Conservation (phyloP, 2,329 filamentous ascomycete genomes). For the Colletotrichum filicis region DNA sequence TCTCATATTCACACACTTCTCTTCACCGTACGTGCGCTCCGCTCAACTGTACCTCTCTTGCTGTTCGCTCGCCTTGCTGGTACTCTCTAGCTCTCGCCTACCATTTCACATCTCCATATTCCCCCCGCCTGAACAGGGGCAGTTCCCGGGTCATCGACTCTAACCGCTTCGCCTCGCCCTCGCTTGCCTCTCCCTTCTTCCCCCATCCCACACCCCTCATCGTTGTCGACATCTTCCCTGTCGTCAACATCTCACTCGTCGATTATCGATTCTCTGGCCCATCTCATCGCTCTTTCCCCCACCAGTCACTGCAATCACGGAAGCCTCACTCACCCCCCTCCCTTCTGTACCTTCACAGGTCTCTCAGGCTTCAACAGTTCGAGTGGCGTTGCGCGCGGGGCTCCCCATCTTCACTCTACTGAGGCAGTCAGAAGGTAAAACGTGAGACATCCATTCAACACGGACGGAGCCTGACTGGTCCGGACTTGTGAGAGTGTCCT, state of each 20-base stretch:
- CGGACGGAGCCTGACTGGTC: conserved; percentile 32
- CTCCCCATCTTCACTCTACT: conserved; percentile 27
- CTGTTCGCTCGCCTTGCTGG: not conserved
- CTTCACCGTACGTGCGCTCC: conserved; percentile 3
- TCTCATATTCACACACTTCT: not conserved
- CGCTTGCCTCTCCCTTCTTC: conserved; percentile 7
- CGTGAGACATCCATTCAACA: conserved; percentile 33
- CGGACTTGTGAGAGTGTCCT: conserved; percentile 11
- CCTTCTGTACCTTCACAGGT: not conserved
- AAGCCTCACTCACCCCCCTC: conserved; percentile 1
- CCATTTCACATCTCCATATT: not conserved
- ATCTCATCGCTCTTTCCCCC: conserved; percentile 7
- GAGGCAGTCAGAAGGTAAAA: conserved; percentile 32
- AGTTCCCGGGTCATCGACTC: conserved; percentile 7
- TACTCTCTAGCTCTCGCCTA: not conserved
- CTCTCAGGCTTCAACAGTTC: not conserved
- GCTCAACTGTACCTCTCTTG: not conserved
- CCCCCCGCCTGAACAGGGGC: conserved; percentile 6
- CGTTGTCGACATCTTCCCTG: conserved; percentile 34
- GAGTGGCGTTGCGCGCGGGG: conserved; percentile 29
- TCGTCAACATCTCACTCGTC: conserved; percentile 27
- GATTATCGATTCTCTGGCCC: not conserved
- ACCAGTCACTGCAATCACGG: not conserved
- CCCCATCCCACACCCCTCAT: conserved; percentile 5
- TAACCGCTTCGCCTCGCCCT: conserved; percentile 7